Base-by-base conservation (phyloP, 2,329 filamentous ascomycete genomes). In the Hortaea werneckii region DNA sequence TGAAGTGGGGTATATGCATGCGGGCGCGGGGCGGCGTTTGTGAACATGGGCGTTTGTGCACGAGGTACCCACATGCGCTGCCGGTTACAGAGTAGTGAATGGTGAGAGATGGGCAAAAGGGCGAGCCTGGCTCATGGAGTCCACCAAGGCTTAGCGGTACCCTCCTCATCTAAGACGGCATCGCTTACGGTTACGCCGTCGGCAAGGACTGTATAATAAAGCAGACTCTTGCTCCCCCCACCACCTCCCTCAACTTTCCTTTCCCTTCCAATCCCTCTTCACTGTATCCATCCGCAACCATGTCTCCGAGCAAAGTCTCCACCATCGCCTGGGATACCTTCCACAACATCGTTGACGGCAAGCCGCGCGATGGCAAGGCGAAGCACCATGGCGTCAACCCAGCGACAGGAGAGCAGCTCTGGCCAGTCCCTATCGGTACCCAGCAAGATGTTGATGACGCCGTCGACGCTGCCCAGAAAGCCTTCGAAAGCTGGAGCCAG, bases 291-390 rank as follows among this genome's bases (percentile, higher is more conserved):
- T 7, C 42, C 46, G 32, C 28, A 42, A 67, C 44, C 53, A 72
- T 71, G 69, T 70, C 68, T 63, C 67, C 68, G 30, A 65, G 64
- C 49, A 70, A 70, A 51, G 61, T 67, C 12, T 61, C 62, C 42
- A 57, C 51, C 43, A 58, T 67, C 51, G 53, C 55, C 43, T 67
- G 59, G 50, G 61, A 62, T 49, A 57, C 57, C 41, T 67, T 67
- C 60, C 53, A 57, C 57, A 67, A 67, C 57, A 60, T 62, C 50
- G 55, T 67, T 49, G 60, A 67, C 45, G 65, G 65, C 54, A 51
- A 65, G 56, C 50, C 53, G 30, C 58, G 62, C 41, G 49, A 48
- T 26, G 50, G 50, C 49, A 58, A 63, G 42, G 50, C 56, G 37
- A 54, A 60, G 47, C 60, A 64, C 48, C 51, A 63, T 39, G 63